Conservation (phyloP, 2,329 filamentous ascomycete genomes). For the Fusarium penzigii region DNA sequence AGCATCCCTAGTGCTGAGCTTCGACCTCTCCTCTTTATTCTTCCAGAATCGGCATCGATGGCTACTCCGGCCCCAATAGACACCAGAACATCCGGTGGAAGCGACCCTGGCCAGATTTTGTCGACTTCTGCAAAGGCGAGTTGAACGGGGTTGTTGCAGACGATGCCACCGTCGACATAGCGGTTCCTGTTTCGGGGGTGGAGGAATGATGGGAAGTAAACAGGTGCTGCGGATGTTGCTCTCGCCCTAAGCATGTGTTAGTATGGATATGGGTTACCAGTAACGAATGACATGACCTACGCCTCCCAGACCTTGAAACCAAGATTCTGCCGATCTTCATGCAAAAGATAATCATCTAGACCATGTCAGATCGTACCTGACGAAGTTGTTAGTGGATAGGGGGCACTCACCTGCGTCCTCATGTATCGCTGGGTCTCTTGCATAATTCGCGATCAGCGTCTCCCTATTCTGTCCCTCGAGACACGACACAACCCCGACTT, state of each 20-base stretch:
- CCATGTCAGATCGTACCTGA: neutral
- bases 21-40: neutral
- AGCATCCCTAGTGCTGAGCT: neutral
- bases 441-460: conserved; percentile 12
- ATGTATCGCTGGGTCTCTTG: conserved; percentile 1
- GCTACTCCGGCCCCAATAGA: conserved; percentile 5
- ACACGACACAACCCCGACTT: conserved; percentile 13
- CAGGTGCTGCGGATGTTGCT: conserved; percentile 11
- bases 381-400: too few relatives aligned
- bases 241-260: conserved; percentile 5
- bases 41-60: neutral
- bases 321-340: neutral
- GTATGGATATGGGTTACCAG: accelerated
- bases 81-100: conserved; percentile 7
- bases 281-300: neutral
- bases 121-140: neutral
- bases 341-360: conserved; percentile 8
- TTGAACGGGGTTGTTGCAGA: conserved; percentile 8
- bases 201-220: conserved; percentile 8
- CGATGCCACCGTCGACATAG: conserved; percentile 8
- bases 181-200: neutral
- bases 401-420: conserved; percentile 1
- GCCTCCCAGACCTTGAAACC: conserved; percentile 17
- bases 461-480: neutral
- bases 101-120: conserved; percentile 5